Percentiles rank a stretch among this genome's conserved stretches.
phyloP scores from a whole-genome alignment of 192 early-diverging fungal genomes.

The Phycomyces blakesleeanus region DNA sequence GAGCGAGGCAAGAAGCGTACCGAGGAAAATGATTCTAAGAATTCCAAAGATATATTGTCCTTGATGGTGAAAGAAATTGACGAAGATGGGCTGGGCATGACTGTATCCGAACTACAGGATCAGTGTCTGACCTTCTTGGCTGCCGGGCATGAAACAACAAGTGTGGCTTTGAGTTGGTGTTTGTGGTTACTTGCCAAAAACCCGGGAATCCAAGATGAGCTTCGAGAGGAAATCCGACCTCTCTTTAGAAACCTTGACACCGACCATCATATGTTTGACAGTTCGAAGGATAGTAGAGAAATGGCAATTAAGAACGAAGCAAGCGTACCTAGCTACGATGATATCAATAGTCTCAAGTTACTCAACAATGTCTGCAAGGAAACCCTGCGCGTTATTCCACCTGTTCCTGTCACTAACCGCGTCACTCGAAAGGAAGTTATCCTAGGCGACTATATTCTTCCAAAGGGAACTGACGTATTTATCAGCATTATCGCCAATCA shows the following conservation, averaged over 20 bases:
- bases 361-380: conserved; percentile 54
- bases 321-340: conserved; percentile 40
- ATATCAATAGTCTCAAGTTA: conserved; percentile 43
- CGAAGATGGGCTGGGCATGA: conserved; percentile 38
- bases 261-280: conserved; percentile 10
- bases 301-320: conserved; percentile 6
- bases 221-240: conserved; percentile 46
- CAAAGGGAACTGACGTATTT: conserved; percentile 42
- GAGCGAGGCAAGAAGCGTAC: conserved; percentile 26
- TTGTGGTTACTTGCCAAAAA: conserved; percentile 46
- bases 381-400: conserved; percentile 45
- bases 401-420: conserved; percentile 48
- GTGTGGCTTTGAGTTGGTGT: conserved; percentile 44
- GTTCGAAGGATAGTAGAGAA: not conserved
- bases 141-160: conserved; percentile 59
- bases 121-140: conserved; percentile 57
- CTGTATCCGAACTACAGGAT: conserved; percentile 42
- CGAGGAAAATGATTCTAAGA: conserved; percentile 9
- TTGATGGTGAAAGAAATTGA: conserved; percentile 42
- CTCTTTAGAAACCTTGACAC: conserved; percentile 28
- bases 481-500: conserved; percentile 40
- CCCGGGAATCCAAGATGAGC: conserved; percentile 36
- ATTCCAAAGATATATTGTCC: conserved; percentile 41
- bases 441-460: conserved; percentile 42
- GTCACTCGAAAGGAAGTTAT: conserved; percentile 34